phyloP scores from a whole-genome alignment of 176 grass and related monocot genomes.

The Cenchrus fungigraminus region DNA sequence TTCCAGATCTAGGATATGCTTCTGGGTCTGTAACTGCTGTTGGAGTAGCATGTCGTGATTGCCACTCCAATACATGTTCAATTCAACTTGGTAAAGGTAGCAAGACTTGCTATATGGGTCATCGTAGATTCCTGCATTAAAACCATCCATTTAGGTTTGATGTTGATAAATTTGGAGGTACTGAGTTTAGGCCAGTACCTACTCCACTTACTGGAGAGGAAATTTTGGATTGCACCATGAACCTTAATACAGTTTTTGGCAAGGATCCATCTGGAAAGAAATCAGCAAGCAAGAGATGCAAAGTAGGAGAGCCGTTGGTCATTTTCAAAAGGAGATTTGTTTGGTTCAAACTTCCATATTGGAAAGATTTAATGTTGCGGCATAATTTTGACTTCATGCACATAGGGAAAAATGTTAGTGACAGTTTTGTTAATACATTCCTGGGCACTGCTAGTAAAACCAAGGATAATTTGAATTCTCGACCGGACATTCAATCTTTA shows the following conservation, averaged over 20 bases:
- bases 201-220: neutral
- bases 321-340: neutral
- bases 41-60: no score
- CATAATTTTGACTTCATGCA: neutral
- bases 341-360: neutral
- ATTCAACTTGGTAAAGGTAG: no score
- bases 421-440: neutral
- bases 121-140: neutral
- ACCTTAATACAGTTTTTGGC: neutral
- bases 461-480: neutral
- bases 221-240: neutral
- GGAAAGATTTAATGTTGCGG: neutral
- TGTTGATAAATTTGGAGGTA: neutral
- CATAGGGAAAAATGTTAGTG: neutral
- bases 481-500: neutral
- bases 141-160: neutral
- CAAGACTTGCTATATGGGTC: no score
- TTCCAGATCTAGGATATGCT: no score
- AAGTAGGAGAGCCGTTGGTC: neutral
- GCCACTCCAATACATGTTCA: no score
- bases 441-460: neutral
- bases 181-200: neutral
- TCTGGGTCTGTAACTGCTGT: no score
- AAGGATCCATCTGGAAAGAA: conserved; percentile 5
- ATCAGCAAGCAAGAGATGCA: neutral